A percentile compares a stretch with the other conserved stretches of the same genome.
Evolutionary conservation across 306 rosid genomes (phyloP).

Genomic region (Sindora glabra): DNA sequence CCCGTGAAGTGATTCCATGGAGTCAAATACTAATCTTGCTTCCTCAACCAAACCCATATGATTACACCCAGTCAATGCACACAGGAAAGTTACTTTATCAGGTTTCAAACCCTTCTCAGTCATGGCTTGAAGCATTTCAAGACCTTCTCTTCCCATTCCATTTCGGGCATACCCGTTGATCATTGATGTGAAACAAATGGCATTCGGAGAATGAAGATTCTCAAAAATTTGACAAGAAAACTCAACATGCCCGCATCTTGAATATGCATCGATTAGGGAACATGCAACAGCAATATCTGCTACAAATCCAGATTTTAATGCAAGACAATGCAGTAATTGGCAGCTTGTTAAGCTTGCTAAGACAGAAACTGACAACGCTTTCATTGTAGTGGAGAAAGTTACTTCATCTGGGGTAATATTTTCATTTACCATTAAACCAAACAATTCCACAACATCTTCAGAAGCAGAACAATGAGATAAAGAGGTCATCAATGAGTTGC

Average conservation of each 20-base stretch:
- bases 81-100: conserved; percentile 62
- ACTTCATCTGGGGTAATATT: conserved; percentile 60
- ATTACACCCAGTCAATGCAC: conserved; percentile 66
- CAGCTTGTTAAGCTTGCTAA: conserved; percentile 36
- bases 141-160: conserved; percentile 71
- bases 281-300: conserved; percentile 49
- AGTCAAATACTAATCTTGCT: conserved; percentile 52
- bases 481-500: conserved; percentile 83
- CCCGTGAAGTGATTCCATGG: conserved; percentile 44
- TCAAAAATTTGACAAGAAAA: conserved; percentile 51
- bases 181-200: conserved; percentile 67
- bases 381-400: conserved; percentile 59
- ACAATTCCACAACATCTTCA: conserved; percentile 72
- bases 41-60: conserved; percentile 63
- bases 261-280: conserved; percentile 69
- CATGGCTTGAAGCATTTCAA: conserved; percentile 52
- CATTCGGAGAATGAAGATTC: conserved; percentile 47
- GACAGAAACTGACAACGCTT: conserved; percentile 56
- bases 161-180: conserved; percentile 68
- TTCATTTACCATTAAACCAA: conserved; percentile 67
- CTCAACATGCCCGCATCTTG: conserved; percentile 53
- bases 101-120: conserved; percentile 55
- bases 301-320: conserved; percentile 63
- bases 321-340: conserved; percentile 48
- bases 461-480: conserved; percentile 44